phyloP scores from a whole-genome alignment of 495 filamentous ascomycete species.

The Glutinoglossum americanum region DNA sequence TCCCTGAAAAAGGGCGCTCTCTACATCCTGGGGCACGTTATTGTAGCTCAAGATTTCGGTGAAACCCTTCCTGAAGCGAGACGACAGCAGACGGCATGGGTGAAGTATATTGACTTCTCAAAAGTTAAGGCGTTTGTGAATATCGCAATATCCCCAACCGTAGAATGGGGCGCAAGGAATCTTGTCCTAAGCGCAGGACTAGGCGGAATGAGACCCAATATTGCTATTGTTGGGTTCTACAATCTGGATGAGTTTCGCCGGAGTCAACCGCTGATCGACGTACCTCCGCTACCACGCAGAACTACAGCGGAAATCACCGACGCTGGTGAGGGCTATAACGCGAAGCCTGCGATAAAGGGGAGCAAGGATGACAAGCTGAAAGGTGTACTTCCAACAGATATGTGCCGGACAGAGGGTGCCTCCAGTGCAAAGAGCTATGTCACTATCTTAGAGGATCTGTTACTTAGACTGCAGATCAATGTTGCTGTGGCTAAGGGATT shows the following conservation, averaged over 20 bases:
- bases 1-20: slow-evolving; percentile 72
- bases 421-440: slow-evolving; percentile 51
- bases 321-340: not conserved
- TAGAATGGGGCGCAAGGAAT: slow-evolving; percentile 76
- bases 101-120: slow-evolving; percentile 68
- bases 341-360: not conserved
- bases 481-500: slow-evolving; percentile 76
- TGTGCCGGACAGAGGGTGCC: slow-evolving; percentile 34
- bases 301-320: not conserved
- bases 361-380: slow-evolving; percentile 19
- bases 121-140: slow-evolving; percentile 81
- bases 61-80: slow-evolving; percentile 60
- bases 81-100: slow-evolving; percentile 60
- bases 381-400: slow-evolving; percentile 35
- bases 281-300: slow-evolving; percentile 12
- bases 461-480: slow-evolving; percentile 61
- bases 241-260: slow-evolving; percentile 51
- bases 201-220: slow-evolving; percentile 82
- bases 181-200: slow-evolving; percentile 61
- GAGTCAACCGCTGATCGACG: slow-evolving; percentile 30
- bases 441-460: slow-evolving; percentile 63
- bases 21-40: slow-evolving; percentile 72
- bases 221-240: slow-evolving; percentile 54
- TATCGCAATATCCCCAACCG: slow-evolving; percentile 54
- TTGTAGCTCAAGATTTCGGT: slow-evolving; percentile 66